Conservation (phyloP, 169 alveolate species). For the Plasmodium relictum region DNA sequence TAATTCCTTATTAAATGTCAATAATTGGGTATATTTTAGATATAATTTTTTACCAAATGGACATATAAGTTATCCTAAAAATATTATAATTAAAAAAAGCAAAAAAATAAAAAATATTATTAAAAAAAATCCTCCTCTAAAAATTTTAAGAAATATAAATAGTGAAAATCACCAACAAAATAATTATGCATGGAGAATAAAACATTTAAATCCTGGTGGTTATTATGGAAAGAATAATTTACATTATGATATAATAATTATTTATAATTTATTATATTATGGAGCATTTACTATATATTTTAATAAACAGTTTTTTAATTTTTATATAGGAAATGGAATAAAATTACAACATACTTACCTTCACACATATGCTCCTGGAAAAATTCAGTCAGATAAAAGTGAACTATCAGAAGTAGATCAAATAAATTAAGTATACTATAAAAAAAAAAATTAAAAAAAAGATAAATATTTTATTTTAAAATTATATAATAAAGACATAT, state of each 20-base stretch:
- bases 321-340: slow-evolving; percentile 66
- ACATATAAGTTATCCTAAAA: slow-evolving; percentile 48
- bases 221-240: slow-evolving; percentile 27
- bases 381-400: slow-evolving; percentile 57
- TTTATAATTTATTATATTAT: slow-evolving; percentile 34
- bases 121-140: slow-evolving; percentile 35
- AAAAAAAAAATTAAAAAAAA: slow-evolving; percentile 9
- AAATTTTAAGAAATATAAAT: slow-evolving; percentile 38
- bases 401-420: slow-evolving; percentile 59
- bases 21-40: slow-evolving; percentile 61
- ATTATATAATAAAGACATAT: neutral
- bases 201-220: slow-evolving; percentile 41
- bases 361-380: slow-evolving; percentile 55
- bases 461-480: neutral
- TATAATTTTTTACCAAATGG: slow-evolving; percentile 50
- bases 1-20: slow-evolving; percentile 4
- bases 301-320: slow-evolving; percentile 46
- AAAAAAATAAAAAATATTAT: slow-evolving; percentile 11
- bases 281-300: slow-evolving; percentile 67
- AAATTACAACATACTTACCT: slow-evolving; percentile 39
- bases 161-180: slow-evolving; percentile 4
- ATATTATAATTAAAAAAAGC: neutral
- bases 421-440: neutral
- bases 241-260: slow-evolving; percentile 50
- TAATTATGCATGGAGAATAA: slow-evolving; percentile 34